Percentiles rank a stretch among this genome's conserved stretches.
phyloP scores from a whole-genome alignment of 768 basidiomycete genomes.

The Podaxis sp. region DNA sequence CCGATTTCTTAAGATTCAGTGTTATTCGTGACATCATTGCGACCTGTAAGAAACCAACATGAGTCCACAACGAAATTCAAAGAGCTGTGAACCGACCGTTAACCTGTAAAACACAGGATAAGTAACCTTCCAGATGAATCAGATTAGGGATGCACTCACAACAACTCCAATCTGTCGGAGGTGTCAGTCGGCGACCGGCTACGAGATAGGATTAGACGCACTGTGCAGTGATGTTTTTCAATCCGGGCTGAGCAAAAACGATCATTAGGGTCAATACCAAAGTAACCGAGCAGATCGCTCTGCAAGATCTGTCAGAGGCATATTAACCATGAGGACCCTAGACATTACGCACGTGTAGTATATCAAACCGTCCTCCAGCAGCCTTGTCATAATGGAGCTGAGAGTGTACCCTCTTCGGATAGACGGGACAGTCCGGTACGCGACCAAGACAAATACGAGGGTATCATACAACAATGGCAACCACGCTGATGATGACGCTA shows the following conservation, averaged over 20 bases:
- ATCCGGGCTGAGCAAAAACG: slow-evolving; percentile 36
- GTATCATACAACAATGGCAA: slow-evolving; percentile 48
- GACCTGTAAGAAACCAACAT: slow-evolving; percentile 31
- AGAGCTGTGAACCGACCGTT: slow-evolving; percentile 20
- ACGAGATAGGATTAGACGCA: slow-evolving; percentile 23
- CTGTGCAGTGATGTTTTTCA: slow-evolving; percentile 50
- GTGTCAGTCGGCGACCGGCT: slow-evolving; percentile 15
- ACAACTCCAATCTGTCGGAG: slow-evolving; percentile 34
- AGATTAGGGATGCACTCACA: slow-evolving; percentile 29
- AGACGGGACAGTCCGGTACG: slow-evolving; percentile 35
- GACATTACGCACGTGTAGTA: slow-evolving; percentile 38
- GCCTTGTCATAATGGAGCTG: slow-evolving; percentile 30
- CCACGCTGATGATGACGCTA: slow-evolving; percentile 49
- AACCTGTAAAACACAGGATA: slow-evolving; percentile 14
- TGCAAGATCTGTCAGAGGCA: slow-evolving; percentile 15
- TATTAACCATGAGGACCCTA: background rate
- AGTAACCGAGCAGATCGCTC: slow-evolving; percentile 43
- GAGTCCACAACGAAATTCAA: background rate
- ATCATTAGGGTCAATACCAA: slow-evolving; percentile 45
- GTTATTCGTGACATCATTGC: slow-evolving; percentile 73
- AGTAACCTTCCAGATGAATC: background rate
- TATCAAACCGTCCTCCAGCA: slow-evolving; percentile 44
- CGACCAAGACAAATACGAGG: slow-evolving; percentile 37
- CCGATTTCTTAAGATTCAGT: slow-evolving; percentile 52
- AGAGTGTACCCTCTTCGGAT: slow-evolving; percentile 28